phyloP scores from a whole-genome alignment of 2,329 filamentous ascomycete species.

The Zopfia rhizophila region DNA sequence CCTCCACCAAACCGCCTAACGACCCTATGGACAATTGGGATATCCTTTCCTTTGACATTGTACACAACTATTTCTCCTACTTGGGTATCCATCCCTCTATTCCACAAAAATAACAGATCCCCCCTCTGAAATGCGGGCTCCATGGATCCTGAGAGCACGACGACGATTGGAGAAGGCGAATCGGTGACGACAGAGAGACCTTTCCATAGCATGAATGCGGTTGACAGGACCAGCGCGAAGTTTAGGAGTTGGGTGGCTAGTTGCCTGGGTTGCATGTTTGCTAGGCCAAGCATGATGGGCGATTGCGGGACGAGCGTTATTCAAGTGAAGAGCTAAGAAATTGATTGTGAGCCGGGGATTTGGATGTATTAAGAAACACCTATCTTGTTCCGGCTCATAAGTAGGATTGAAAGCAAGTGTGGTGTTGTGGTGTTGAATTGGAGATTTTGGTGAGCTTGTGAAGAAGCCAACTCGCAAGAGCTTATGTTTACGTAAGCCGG shows the following conservation, averaged over 20 bases:
- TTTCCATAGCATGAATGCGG: conserved; percentile 94
- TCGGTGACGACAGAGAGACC: conserved; percentile 82
- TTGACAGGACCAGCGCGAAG: conserved; percentile 89
- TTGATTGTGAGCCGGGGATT: conserved; percentile 1
- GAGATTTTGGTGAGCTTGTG: conserved; percentile 9
- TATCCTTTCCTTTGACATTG: conserved; percentile 92
- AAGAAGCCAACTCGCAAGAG: conserved; percentile 6
- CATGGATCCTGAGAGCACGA: conserved; percentile 86
- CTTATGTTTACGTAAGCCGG: too few species aligned
- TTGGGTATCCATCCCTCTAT: conserved; percentile 71
- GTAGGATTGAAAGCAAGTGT: background rate
- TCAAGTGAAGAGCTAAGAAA: background rate
- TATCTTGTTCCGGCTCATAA: background rate
- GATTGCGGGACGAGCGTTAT: conserved; percentile 16
- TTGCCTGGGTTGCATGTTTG: conserved; percentile 78
- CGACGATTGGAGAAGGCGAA: conserved; percentile 74
- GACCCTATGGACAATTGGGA: conserved; percentile 95
- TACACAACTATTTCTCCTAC: conserved; percentile 80
- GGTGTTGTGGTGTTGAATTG: conserved; percentile 16
- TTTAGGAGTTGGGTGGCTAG: conserved; percentile 84
- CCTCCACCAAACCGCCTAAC: conserved; percentile 75
- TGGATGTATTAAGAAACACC: background rate
- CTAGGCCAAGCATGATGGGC: conserved; percentile 58
- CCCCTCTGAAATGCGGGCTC: conserved; percentile 84
- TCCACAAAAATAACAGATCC: conserved; percentile 81